These are phyloP conservation scores for Circinella umbellata DNA, from an alignment of 371 early-diverging fungal genomes.

Conservation along the genomic window DNA sequence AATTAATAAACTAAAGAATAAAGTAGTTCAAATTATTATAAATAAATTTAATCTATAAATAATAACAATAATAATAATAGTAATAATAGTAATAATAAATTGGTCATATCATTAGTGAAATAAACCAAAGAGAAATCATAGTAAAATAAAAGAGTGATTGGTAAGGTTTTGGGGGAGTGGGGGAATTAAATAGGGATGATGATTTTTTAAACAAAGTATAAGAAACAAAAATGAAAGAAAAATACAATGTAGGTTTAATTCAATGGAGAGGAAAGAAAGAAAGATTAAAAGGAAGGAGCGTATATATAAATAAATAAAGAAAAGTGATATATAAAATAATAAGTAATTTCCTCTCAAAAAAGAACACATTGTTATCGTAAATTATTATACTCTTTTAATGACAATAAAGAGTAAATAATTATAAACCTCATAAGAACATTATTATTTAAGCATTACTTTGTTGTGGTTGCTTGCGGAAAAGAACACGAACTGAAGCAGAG, in stretches of 20 bases:
- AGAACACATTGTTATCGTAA: background rate
- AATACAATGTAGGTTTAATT: background rate
- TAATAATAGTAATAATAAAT: no score
- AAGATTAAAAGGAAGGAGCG: background rate
- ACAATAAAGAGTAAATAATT: background rate
- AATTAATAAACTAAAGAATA: background rate
- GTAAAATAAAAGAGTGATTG: no score
- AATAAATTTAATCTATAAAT: background rate
- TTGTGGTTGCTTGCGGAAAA: constrained; percentile 13
- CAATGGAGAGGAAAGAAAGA: background rate
- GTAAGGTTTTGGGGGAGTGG: no score
- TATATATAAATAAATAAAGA: background rate
- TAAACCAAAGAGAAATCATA: no score
- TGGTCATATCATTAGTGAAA: no score
- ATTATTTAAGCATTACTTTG: constrained; percentile 11
- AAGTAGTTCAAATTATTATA: background rate
- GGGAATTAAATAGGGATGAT: no score
- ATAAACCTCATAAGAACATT: background rate
- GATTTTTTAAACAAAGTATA: background rate
- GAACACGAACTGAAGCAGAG: constrained; percentile 19
- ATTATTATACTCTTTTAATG: no score
- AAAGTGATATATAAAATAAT: background rate
- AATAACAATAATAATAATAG: no score
- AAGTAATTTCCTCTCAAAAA: background rate
- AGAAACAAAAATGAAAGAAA: no score